Base-by-base conservation (phyloP, 2,329 filamentous ascomycete species). In the Beauveria sp. region DNA sequence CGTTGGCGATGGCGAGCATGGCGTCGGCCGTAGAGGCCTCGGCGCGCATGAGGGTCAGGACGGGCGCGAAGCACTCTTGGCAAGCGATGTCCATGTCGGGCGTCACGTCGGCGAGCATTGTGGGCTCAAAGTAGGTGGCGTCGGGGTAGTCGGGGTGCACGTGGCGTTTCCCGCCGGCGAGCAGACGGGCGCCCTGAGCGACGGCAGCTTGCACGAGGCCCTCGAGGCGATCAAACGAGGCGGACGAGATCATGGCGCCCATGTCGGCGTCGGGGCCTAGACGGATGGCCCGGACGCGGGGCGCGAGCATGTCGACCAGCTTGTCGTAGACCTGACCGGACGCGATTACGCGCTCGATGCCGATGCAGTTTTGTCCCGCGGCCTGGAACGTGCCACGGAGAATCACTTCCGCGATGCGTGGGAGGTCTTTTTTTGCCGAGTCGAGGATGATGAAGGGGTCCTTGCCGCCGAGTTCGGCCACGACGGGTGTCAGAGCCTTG, bases 291-390 rank as follows among this genome's bases (percentile, higher is more conserved):
- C 82, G 80, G 66, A 98, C 90, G 64, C 89, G 87, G 12, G 89
- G 88, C 57, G 86, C 83, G 22, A 99, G 83, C 64, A 86, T 80
- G 5, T 80, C 74, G 58, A 96, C 77, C 24, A 99, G 83, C 61
- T 80, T 79, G 65, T 89, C 81, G 77, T 98, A 96, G 57, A 90
- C 81, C n/a, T 77, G 79, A 1, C 91, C 88, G 18, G 90, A 83
- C 26, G 89, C 91, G 67, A 98, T 88, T 70, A 98, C 88, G 61
- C 95, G 89, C 77, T 99, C 95, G 67, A 97, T 93, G 61, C 95
- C 95, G 71, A 99, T 93, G 76, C 95, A 99, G 77, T 99, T 99
- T 75, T 99, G 95, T 1, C 95, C 95, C 18, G 92, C 88, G 57
- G 92, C 92, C 75, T 99, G 95, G 76, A 98, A 99, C 10, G 91